Conservation (phyloP, 2,329 filamentous ascomycete genomes). For the Stachybotrys chlorohalonatus region DNA sequence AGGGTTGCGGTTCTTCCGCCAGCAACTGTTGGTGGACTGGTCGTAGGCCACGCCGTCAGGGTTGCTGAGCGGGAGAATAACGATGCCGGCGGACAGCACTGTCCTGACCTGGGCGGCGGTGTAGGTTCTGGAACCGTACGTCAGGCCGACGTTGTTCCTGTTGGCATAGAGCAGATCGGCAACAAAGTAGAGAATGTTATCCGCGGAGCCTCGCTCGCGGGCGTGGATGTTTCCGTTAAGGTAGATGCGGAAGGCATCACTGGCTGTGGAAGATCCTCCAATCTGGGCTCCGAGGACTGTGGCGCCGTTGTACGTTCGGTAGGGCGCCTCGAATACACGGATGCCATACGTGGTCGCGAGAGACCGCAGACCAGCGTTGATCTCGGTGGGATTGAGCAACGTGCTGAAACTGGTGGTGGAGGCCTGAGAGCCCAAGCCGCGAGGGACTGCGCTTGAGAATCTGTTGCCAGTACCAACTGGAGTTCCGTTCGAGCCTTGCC, state of each 20-base stretch:
- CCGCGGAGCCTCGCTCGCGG: slow-evolving; percentile 41
- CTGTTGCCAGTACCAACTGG: slow-evolving; percentile 5
- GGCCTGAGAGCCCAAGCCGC: slow-evolving; percentile 36
- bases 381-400: slow-evolving; percentile 5
- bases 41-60: slow-evolving; percentile 39
- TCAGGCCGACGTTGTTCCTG: slow-evolving; percentile 34
- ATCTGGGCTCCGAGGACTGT: slow-evolving; percentile 29
- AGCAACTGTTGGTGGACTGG: slow-evolving; percentile 34
- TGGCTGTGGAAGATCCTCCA: slow-evolving; percentile 17
- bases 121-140: slow-evolving; percentile 38
- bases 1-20: slow-evolving; percentile 43
- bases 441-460: slow-evolving; percentile 4
- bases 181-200: slow-evolving; percentile 46
- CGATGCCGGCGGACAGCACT: slow-evolving; percentile 38
- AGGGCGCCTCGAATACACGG: slow-evolving; percentile 24
- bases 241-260: slow-evolving; percentile 33
- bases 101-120: slow-evolving; percentile 38
- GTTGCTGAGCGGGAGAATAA: slow-evolving; percentile 37
- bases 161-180: slow-evolving; percentile 43
- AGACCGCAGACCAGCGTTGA: slow-evolving; percentile 5
- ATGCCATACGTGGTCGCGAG: slow-evolving; percentile 4
- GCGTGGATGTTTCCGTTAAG: slow-evolving; percentile 43
- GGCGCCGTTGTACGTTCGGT: slow-evolving; percentile 32
- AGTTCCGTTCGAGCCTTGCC: slow-evolving; percentile 4
- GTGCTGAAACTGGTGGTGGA: slow-evolving; percentile 45